Conservation (phyloP, 2,329 filamentous ascomycete species). For the Rhytidhysteron rufulum region DNA sequence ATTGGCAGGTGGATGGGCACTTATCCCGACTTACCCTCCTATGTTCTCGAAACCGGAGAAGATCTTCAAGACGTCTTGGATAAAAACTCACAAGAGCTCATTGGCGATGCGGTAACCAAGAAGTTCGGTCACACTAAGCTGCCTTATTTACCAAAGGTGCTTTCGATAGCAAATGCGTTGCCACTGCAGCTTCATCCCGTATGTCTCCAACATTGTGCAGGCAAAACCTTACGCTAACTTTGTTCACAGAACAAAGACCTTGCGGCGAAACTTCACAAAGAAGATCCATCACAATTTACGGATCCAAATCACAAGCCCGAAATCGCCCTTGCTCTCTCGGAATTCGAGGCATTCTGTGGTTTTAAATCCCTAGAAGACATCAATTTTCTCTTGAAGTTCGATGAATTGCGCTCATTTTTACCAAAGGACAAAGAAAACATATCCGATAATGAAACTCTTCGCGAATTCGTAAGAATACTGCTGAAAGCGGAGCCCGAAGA, state of each 20-base stretch:
- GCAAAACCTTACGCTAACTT: neutral
- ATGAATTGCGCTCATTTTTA: slow-evolving; percentile 53
- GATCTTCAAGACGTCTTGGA: slow-evolving; percentile 63
- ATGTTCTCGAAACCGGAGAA: slow-evolving; percentile 59
- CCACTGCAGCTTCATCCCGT: slow-evolving; percentile 70
- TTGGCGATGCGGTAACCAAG: slow-evolving; percentile 59
- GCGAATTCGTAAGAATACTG: slow-evolving; percentile 52
- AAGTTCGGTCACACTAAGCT: slow-evolving; percentile 61
- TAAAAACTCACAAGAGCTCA: slow-evolving; percentile 56
- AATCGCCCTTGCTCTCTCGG: slow-evolving; percentile 67
- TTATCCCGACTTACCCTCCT: slow-evolving; percentile 67
- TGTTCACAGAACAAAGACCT: slow-evolving; percentile 56
- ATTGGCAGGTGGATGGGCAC: slow-evolving; percentile 64
- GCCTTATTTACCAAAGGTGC: slow-evolving; percentile 71
- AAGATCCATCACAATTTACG: slow-evolving; percentile 63
- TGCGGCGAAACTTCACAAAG: slow-evolving; percentile 58
- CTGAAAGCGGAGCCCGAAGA: slow-evolving; percentile 52
- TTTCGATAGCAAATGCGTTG: slow-evolving; percentile 72
- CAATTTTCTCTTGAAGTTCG: slow-evolving; percentile 53
- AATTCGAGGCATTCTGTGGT: slow-evolving; percentile 73
- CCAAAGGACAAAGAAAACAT: slow-evolving; percentile 38
- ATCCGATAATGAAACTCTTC: slow-evolving; percentile 58
- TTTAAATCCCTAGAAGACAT: slow-evolving; percentile 66
- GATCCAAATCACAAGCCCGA: slow-evolving; percentile 78
- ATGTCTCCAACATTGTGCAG: slow-evolving; percentile 4